phyloP scores from a whole-genome alignment of 441 rosid species.

The Isatis lusitanica region DNA sequence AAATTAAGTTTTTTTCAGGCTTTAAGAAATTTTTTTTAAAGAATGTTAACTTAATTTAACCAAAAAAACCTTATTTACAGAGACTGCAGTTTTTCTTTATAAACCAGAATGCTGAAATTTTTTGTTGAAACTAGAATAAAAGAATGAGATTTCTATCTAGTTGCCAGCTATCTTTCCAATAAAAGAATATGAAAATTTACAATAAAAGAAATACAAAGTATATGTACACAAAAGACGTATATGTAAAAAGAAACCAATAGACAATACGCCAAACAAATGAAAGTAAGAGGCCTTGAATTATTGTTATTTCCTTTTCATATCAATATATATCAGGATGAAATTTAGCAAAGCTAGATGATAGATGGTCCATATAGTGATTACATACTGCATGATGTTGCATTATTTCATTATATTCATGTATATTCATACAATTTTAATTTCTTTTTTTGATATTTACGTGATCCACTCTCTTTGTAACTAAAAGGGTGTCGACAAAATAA shows the following conservation, averaged over 20 bases:
- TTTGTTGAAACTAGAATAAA: no score
- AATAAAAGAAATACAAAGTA: background rate
- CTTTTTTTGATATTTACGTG: background rate
- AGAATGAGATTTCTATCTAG: no score
- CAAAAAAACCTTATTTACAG: no score
- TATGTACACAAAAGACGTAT: background rate
- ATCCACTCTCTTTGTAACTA: background rate
- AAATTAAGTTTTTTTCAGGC: background rate
- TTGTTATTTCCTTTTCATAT: background rate
- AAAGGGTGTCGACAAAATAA: background rate
- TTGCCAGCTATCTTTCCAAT: no score
- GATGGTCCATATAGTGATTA: slow-evolving; percentile 25
- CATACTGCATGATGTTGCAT: background rate
- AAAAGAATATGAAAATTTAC: no score
- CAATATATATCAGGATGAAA: background rate
- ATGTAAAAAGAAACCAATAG: background rate
- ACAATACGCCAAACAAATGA: background rate
- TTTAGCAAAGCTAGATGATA: slow-evolving; percentile 12
- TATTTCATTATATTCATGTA: background rate
- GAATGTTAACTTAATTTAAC: no score
- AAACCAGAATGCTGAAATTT: no score
- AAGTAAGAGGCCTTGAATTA: background rate
- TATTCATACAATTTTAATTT: background rate
- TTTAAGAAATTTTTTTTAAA: background rate
- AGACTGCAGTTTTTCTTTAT: no score